Evolutionary conservation across 2,329 filamentous ascomycete genomes (phyloP), one percentile per base, ranked within the genome.

Genomic region (Aureobasidium sp.): DNA sequence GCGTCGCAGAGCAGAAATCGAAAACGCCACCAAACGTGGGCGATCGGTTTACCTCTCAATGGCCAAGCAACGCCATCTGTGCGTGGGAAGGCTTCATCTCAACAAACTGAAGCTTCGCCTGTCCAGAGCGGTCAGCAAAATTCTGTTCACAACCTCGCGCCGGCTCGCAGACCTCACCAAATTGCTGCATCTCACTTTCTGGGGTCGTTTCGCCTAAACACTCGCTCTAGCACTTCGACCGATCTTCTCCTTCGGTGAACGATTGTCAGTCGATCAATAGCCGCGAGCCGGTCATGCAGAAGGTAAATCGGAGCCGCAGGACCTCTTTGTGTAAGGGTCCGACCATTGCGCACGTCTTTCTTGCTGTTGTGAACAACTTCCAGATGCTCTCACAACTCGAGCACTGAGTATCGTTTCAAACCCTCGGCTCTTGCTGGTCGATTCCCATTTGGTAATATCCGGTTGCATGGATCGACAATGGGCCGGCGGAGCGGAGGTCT

Each of bases 31-130:
- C 26, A 42, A 60, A 60, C 44, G 44, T 51, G 36, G 8, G n/a
- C 32, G 51, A 51, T 60, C n/a, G 42, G 57, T 36, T 51, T 60
- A 13, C 57, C 26, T 51, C 46, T 60, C 34, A 10, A 39, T n/a
- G 17, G 46, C 57, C 57, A 60, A 60, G 57, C 39, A 51, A 60
- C 32, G 46, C 46, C 57, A 59, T 59, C 55, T 39, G 55, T 59
- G 55, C 42, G 41, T 41, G 42, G 0, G 41, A 60, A 46, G 44
- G 55, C 55, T 58, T 58, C 55, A 48, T 58, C 55, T 58, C 42
- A 58, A 42, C 20, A 41, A 48, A 47, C 10, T 48, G 55, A 58
- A 58, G 32, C n/a, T 44, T 57, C 53, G 26, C 41, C 12, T n/a
- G n/a, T 36, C 46, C 23, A 57, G 26, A 36, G 29, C 39, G 6